Conservation (phyloP, 2,329 filamentous ascomycete species). For the Neopestalotiopsis clavispora region DNA sequence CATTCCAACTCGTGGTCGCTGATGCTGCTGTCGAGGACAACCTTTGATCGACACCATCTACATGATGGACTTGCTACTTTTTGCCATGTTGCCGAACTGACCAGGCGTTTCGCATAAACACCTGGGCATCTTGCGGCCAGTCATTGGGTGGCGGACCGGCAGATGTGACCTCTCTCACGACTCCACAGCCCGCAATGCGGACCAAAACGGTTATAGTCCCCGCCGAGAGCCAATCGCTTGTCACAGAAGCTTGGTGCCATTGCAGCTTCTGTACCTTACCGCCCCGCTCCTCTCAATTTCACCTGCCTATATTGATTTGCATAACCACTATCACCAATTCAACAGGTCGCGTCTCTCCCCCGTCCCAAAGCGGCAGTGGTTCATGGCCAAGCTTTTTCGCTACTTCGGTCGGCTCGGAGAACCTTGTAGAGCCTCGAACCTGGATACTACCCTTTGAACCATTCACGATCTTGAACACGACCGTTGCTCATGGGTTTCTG, state of each 20-base stretch:
- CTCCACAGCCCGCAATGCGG: background rate
- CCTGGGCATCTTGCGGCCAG: background rate
- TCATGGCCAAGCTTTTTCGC: background rate
- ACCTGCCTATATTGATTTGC: background rate
- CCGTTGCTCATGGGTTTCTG: background rate
- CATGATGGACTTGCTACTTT: background rate
- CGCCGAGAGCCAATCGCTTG: background rate
- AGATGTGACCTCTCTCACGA: background rate
- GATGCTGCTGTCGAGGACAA: background rate
- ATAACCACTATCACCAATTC: background rate
- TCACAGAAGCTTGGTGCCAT: too few relatives aligned
- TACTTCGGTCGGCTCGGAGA: background rate
- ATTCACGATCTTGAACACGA: background rate
- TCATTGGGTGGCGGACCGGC: background rate
- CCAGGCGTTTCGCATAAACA: background rate
- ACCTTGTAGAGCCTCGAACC: background rate
- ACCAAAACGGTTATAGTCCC: background rate
- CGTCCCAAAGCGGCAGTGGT: background rate
- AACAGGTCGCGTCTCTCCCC: background rate
- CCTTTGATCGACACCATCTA: background rate
- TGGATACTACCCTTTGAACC: background rate
- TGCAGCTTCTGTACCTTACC: too few relatives aligned
- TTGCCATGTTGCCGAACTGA: background rate
- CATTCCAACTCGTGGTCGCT: background rate
- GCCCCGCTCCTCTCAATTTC: background rate